phyloP scores from a whole-genome alignment of 208 protist species.

The Plasmodiophora brassicae region DNA sequence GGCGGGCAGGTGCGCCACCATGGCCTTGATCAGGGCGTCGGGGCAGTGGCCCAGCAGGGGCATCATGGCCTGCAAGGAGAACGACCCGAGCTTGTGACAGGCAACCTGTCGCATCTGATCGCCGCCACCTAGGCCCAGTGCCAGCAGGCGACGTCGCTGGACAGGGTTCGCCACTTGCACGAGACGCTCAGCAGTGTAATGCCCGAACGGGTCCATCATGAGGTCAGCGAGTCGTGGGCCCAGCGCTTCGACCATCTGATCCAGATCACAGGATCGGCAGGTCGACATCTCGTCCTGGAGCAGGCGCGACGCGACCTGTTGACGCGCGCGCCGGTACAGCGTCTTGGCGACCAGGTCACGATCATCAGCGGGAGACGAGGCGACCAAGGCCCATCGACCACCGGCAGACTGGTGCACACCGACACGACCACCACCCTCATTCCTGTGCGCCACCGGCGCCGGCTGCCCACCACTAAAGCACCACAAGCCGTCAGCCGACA shows the following conservation, averaged over 20 bases:
- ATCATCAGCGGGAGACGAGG: too few relatives aligned
- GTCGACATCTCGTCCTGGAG: neutral
- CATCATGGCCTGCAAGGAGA: constrained; percentile 4
- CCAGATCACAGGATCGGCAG: neutral
- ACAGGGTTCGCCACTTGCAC: neutral
- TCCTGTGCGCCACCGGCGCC: too few relatives aligned
- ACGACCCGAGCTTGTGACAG: constrained; percentile 21
- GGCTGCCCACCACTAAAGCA: too few relatives aligned
- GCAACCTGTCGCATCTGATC: neutral
- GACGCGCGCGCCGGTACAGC: neutral
- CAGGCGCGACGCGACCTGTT: neutral
- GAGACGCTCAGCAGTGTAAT: neutral
- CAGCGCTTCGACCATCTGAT: neutral
- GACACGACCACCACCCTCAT: too few relatives aligned
- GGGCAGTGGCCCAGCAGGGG: neutral
- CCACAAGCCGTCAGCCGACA: too few relatives aligned
- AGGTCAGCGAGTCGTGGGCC: neutral
- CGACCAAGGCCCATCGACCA: too few relatives aligned
- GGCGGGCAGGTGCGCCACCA: neutral
- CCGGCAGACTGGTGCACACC: too few relatives aligned
- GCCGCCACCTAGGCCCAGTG: neutral
- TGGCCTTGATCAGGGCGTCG: neutral
- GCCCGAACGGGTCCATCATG: neutral
- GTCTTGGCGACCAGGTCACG: too few relatives aligned
- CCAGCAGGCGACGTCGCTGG: neutral